Conservation (phyloP, 1,284 basidiomycete genomes). For the Lentinula novae-zelandiae region DNA sequence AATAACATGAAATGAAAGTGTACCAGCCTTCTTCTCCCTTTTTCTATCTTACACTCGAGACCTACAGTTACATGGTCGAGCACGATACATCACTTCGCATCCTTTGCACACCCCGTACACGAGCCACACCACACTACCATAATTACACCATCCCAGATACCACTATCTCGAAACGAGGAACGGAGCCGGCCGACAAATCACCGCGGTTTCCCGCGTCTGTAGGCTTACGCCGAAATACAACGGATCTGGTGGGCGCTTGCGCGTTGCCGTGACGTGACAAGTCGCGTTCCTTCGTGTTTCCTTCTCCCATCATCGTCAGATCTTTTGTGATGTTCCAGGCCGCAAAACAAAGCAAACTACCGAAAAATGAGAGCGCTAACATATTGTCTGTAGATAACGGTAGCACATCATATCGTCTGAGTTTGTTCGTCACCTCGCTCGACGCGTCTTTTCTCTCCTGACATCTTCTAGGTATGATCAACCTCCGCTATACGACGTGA, state of each 20-base stretch:
- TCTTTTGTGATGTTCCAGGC: constrained; percentile 20
- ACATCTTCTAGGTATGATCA: constrained; percentile 65
- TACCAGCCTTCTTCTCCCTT: too few species aligned
- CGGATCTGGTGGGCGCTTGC: not conserved
- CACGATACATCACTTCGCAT: too few species aligned
- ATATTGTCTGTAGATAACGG: constrained; percentile 5
- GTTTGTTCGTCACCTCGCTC: constrained; percentile 63
- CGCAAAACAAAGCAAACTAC: constrained; percentile 9
- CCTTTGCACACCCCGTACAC: too few species aligned
- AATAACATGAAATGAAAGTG: not conserved
- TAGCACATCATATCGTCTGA: constrained; percentile 53
- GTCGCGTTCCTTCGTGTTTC: not conserved
- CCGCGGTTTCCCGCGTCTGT: too few species aligned
- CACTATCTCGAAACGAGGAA: too few species aligned
- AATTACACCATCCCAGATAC: too few species aligned
- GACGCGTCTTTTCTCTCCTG: constrained; percentile 9
- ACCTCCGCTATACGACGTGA: constrained; percentile 89
- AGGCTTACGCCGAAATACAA: too few species aligned
- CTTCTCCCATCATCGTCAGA: not conserved
- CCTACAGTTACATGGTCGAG: too few species aligned
- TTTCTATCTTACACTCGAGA: too few species aligned
- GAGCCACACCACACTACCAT: too few species aligned
- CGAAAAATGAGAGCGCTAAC: not conserved
- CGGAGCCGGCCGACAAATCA: too few species aligned
- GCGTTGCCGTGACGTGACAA: not conserved